These are phyloP conservation scores for Porcisia deanei DNA, from an alignment of 208 protist species.

Conservation along the genomic window DNA sequence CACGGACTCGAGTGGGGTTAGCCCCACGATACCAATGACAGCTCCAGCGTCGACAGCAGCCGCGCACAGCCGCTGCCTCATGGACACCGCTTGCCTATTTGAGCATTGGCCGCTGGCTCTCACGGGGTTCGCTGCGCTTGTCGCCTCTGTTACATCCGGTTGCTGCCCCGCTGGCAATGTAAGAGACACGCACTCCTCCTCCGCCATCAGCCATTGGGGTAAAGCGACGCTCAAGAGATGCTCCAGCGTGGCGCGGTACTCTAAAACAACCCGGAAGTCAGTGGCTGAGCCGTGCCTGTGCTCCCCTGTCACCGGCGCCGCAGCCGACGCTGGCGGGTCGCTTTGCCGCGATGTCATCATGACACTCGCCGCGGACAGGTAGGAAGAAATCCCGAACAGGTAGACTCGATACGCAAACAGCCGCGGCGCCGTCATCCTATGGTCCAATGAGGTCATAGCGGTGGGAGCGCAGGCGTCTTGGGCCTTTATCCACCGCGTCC, in stretches of 20 bases:
- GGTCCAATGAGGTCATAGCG: not conserved
- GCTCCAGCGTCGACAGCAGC: slow-evolving; percentile 27
- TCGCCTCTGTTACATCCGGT: no score
- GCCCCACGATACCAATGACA: slow-evolving; percentile 7
- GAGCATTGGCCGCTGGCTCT: not conserved
- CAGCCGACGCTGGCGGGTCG: not conserved
- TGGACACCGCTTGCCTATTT: slow-evolving; percentile 1
- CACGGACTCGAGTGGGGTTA: not conserved
- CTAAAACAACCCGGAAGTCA: slow-evolving; percentile 8
- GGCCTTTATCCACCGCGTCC: slow-evolving; percentile 9
- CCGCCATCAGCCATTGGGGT: slow-evolving; percentile 26
- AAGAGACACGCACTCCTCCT: not conserved
- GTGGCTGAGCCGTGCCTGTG: not conserved
- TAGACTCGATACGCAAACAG: slow-evolving; percentile 29
- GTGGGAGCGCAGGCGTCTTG: not conserved
- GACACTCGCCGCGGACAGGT: slow-evolving; percentile 8
- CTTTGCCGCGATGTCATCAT: not conserved
- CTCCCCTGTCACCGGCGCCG: not conserved
- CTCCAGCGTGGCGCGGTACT: slow-evolving; percentile 14
- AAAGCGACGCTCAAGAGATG: not conserved
- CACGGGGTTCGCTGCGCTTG: no score
- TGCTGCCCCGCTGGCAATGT: not conserved
- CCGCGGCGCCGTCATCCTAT: not conserved
- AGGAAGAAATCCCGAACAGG: slow-evolving; percentile 28
- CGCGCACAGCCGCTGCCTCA: slow-evolving; percentile 21